Evolutionary conservation across 2,329 filamentous ascomycete genomes (phyloP).

Genomic region (Onygena corvina): DNA sequence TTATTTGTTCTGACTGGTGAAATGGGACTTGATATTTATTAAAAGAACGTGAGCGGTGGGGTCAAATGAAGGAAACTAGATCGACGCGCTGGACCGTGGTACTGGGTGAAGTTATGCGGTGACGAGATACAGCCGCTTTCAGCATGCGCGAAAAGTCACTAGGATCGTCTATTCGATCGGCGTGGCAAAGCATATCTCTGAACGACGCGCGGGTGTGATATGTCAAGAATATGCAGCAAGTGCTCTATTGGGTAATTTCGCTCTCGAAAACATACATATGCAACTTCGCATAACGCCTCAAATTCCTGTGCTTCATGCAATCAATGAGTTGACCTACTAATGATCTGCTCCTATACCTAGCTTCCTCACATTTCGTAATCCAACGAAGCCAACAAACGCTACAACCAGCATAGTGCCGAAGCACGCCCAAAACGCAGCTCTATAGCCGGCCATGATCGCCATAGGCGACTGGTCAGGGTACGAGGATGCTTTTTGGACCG

Average conservation of each 20-base stretch:
- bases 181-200: no score
- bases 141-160: neutral
- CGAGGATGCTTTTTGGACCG: conserved; percentile 5
- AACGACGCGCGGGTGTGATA: no score
- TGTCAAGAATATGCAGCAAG: no score
- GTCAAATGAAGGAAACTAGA: neutral
- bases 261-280: no score
- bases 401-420: conserved; percentile 12
- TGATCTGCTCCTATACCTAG: neutral
- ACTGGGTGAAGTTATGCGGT: neutral
- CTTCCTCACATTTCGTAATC: conserved; percentile 10
- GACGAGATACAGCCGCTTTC: neutral
- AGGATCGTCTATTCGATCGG: no score
- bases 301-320: no score
- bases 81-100: neutral
- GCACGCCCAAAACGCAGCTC: conserved; percentile 14
- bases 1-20: no score
- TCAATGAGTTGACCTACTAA: no score
- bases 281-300: no score
- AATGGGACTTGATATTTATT: no score
- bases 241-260: no score
- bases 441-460: conserved; percentile 14
- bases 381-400: conserved; percentile 10
- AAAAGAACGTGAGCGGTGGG: no score
- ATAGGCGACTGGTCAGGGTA: conserved; percentile 4